These are phyloP conservation scores for Hordeum marinum DNA, from an alignment of 176 grass and related monocot genomes.

Conservation along the genomic window DNA sequence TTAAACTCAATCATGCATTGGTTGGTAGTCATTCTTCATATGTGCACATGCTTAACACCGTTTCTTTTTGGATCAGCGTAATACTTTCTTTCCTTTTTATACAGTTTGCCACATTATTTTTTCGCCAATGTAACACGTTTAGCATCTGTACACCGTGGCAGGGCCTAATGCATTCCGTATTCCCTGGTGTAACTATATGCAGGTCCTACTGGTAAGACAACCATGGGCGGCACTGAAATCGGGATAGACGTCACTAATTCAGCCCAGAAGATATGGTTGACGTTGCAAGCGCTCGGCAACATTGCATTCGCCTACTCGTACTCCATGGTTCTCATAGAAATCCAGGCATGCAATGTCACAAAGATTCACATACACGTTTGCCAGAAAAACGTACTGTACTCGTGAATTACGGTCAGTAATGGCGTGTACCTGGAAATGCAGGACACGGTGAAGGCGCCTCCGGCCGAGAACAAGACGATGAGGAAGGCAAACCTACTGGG, in stretches of 20 bases:
- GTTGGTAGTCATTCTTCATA: too few relatives aligned
- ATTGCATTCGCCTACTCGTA: background rate
- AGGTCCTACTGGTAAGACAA: background rate
- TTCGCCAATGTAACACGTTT: too few relatives aligned
- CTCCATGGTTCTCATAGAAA: background rate
- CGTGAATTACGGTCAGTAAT: too few relatives aligned
- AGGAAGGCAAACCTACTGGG: conserved; percentile 40
- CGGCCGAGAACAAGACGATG: conserved; percentile 59
- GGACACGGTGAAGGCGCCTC: conserved; percentile 54
- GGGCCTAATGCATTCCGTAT: too few relatives aligned
- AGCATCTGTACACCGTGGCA: too few relatives aligned
- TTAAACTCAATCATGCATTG: too few relatives aligned
- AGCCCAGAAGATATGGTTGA: background rate
- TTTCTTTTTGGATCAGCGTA: too few relatives aligned
- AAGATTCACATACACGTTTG: too few relatives aligned
- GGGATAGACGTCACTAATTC: background rate
- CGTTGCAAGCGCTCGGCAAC: background rate
- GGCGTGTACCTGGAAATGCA: background rate
- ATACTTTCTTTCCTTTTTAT: too few relatives aligned
- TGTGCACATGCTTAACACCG: too few relatives aligned
- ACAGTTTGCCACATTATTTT: too few relatives aligned
- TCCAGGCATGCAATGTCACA: background rate
- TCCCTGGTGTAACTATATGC: background rate
- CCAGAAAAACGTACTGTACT: too few relatives aligned
- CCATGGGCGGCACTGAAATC: background rate